Base-by-base conservation (phyloP, 1,139 yeast genomes). In the Maudiozyma humilis region DNA sequence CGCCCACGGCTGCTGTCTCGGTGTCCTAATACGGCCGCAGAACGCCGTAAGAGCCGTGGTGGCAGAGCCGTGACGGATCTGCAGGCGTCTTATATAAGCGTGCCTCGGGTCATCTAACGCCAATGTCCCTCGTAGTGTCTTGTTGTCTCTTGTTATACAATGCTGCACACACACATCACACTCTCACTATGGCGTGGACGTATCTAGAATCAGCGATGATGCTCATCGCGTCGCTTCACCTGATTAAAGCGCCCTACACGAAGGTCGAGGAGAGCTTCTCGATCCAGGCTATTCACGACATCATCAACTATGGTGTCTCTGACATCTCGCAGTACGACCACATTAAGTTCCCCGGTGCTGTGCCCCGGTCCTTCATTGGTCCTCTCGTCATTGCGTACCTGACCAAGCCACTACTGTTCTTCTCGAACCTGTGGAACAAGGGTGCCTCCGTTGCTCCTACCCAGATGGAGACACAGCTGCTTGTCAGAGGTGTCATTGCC, bases 251-350 rank as follows among this genome's bases (percentile, higher is more conserved):
- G 0, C 96, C 96, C 0, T 87, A 70, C 62, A 82, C 96, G 3
- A 89, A 91, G 63, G 96, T 91, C 1, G 97, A 91, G 60, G 98
- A 91, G 60, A 85, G 95, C 31, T 91, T 91, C 70, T 86, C 82
- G 55, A 70, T 86, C 38, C 97, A 91, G 57, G 97, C 97, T 0
- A 70, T 86, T 36, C 91, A 88, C 59, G 97, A 91, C 57, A 71
- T 89, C 40, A 54, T 86, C 44, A 73, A 74, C 50, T 73, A 77
- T 57, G 96, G 96, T 0, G 51, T 73, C 0, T 63, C 62, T 25
- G 70, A 70, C 44, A 46, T 70, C 1, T 55, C 72, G 4, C 44
- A 68, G 46, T 91, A 75, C 59, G 97, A 91, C 59, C 97, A 89
- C 60, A 51, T 71, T 8, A 63, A 70, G 43, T 89, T 86, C 60